Evolutionary conservation across 768 basidiomycete genomes (phyloP), one percentile per base, ranked within the genome.

Genomic region (Scleroderma bovista): DNA sequence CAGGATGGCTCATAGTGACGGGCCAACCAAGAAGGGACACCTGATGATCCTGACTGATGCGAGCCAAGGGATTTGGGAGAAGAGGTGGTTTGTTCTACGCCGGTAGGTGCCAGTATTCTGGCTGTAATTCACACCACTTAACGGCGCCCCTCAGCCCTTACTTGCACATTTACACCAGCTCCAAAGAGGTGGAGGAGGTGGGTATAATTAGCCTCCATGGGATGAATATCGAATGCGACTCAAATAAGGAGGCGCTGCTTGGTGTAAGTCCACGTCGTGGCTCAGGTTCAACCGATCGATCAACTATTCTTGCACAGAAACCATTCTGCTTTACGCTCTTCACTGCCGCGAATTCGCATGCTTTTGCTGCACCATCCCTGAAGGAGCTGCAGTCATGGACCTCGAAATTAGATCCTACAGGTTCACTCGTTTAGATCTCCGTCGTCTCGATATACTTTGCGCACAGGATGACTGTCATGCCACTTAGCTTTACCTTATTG

Each of bases 331-430:
- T 96, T 68, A 93, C 90, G 12, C 77, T 96, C 29, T 95, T 94
- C 69, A 93, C 93, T 2, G 76, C 89, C 12, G 88, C 89, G 8
- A 95, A 96, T 66, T 93, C 93, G 22, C 86, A 93, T 70, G 90
- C 89, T 33, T 76, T 96, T 10, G 85, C 88, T 9, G 91, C 93
- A 31, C 80, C 85, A 3, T 89, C 75, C 60, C 68, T 74, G 51
- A 94, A 89, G 71, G 93, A 96, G 60, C 74, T 92, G 51, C 82
- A 82, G 51, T 79, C 83, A 62, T 96, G 93, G 93, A 84, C 80
- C 59, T 72, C 76, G 52, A 91, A 88, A 66, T 72, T 93, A 58
- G 90, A 93, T 67, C 90, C 90, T 46, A 90, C 87, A 60, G 79
- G 86, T 60, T 69, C 80, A 56, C 72, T 74, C 37, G 67, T 69